Evolutionary conservation across 23 red algal species (phyloP).

Genomic region (Gracilaria caudata): DNA sequence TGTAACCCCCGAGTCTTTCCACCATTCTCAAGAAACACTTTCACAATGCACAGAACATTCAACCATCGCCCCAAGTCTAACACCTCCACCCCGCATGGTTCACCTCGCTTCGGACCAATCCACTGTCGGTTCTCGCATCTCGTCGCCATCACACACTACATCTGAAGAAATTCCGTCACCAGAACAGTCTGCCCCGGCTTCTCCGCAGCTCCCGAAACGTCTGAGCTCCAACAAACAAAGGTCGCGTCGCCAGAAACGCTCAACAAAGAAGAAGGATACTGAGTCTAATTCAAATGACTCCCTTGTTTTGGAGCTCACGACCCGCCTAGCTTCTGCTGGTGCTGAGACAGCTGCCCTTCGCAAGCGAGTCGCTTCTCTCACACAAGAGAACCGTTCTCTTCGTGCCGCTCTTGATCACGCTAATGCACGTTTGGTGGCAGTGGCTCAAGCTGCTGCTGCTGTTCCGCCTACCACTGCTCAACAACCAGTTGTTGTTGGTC

Average conservation of each 20-base stretch:
- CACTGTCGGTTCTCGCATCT: conserved; percentile 34
- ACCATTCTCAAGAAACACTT: conserved; percentile 19
- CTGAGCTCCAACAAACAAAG: not conserved
- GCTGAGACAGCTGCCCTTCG: conserved; percentile 51
- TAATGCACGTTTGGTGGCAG: conserved; percentile 60
- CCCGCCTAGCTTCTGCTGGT: conserved; percentile 52
- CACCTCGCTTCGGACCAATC: conserved; percentile 21
- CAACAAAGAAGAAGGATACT: not conserved
- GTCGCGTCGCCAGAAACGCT: not conserved
- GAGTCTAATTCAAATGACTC: conserved; percentile 21
- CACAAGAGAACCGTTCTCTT: conserved; percentile 46
- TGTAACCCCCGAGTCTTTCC: conserved; percentile 12
- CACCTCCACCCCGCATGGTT: conserved; percentile 4
- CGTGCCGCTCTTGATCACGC: conserved; percentile 64
- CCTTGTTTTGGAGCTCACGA: conserved; percentile 54
- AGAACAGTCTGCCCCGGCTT: conserved; percentile 16
- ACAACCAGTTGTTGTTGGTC: conserved; percentile 31
- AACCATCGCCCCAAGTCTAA: conserved; percentile 9
- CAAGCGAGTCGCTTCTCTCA: conserved; percentile 57
- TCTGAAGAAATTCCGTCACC: conserved; percentile 10
- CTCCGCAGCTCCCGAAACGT: not conserved
- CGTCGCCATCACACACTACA: conserved; percentile 14
- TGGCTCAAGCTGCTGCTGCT: conserved; percentile 53
- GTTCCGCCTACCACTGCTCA: conserved; percentile 20
- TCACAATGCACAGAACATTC: conserved; percentile 38